Evolutionary conservation across 768 basidiomycete genomes (phyloP), one percentile per base, ranked within the genome.

Genomic region (Glaciozyma antarctica): DNA sequence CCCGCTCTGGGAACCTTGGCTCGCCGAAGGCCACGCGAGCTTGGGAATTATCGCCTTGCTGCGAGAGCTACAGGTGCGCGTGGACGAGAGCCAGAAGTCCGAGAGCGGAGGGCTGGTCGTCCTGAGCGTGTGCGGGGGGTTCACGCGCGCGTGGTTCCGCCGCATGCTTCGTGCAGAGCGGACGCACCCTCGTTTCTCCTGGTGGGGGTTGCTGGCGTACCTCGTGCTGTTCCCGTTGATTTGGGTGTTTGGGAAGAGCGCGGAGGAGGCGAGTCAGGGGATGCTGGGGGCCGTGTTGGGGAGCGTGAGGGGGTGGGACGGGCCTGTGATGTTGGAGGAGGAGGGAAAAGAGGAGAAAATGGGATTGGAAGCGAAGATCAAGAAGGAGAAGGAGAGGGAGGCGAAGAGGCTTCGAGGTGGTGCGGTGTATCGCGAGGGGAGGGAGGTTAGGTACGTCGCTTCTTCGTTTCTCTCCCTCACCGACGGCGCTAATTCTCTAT

Each of bases 31-130:
- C 24, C 79, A 78, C 34, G 79, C 87, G 54, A 81, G 87, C 3
- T 77, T 89, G 24, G 81, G 86, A 48, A 60, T 82, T 60, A 77
- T 88, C 60, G 77, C 88, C 55, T 51, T 77, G 8, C 86, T 85
- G 51, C 81, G 84, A 10, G 90, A 94, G 77, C 81, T 95, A 6
- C 90, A 94, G 74, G 83, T 87, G 16, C 82, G 93, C 32, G 78
- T 93, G 38, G 88, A 93, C 71, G 87, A 89, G 0, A 81, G 45
- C 64, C 60, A 52, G 56, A 45, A 5, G 70, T 55, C 19, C 60
- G 32, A 26, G 5, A 61, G 86, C 64, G 87, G 84, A 0, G 91
- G 91, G 67, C 86, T 91, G 61, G 83, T 88, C 30, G 79, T 86
- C 4, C 80, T 88, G 19, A 81, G 81, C 28, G 88, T 87, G 8